Evolutionary conservation across 1,284 basidiomycete species (phyloP), one percentile per base, ranked within the genome.

Genomic region (Coniophora puteana): DNA sequence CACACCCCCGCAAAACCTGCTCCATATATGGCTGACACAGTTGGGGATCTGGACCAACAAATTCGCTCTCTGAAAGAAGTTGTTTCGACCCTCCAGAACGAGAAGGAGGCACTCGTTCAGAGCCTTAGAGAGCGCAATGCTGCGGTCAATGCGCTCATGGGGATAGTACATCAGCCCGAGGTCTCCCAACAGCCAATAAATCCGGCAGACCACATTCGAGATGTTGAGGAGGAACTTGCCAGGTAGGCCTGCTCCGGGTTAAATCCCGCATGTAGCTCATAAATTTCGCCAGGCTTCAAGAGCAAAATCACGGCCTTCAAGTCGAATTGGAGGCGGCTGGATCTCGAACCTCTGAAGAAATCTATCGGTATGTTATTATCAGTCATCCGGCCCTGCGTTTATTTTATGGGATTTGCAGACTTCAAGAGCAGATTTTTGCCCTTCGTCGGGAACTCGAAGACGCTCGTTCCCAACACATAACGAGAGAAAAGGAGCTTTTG

Each of bases 341-440:
- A 66, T 40, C 58, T 51, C 7, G 66, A 66, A 47, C 69, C 67
- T 27, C 48, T 69, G 28, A 51, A 54, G 64, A 67, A 33, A 47
- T 53, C 3, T 4, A 8, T 23, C 23, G 14, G 20, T 16, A 22
- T 6, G 12, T 13, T 6, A 3, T 12, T 16, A 31, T 21, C 5
- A 8, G n/a, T 18, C 26, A n/a, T 22, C 10, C 13, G 25, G 24
- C 25, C n/a, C 11, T 24, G 24, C 14, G 29, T 16, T 31, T 4
- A 32, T 18, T 24, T 32, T 24, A 36, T 17, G 7, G 13, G 16
- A 32, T 22, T 13, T 8, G n/a, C 23, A 62, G 61, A 17, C 49
- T 59, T 12, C 48, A 54, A 16, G 40, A 51, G 12, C 58, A 59
- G 22, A 55, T 53, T 5, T 44, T 48, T 18, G 45, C 50, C 17